Conservation (phyloP, 225 moss, liverwort and hornwort species). For the Sphagnum contortum region DNA sequence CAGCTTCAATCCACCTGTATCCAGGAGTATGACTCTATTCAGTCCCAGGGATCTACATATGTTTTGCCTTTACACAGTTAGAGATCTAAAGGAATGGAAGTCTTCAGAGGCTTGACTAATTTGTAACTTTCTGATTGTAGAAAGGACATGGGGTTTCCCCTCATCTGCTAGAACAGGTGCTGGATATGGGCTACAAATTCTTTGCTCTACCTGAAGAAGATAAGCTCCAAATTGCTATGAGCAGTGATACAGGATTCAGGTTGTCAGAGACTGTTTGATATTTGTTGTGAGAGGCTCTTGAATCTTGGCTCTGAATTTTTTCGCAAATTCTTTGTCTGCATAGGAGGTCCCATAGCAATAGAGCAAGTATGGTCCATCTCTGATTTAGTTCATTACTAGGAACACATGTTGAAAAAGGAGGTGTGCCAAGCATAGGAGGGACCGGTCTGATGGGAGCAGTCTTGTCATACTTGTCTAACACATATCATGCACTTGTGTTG, state of each 20-base stretch:
- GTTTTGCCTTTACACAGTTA: no score
- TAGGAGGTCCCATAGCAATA: no score
- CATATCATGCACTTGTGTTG: constrained; percentile 3
- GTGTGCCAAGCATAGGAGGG: no score
- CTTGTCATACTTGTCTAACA: background rate
- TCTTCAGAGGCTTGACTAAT: background rate
- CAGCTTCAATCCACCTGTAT: no score
- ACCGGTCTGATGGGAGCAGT: no score
- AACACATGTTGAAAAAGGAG: no score
- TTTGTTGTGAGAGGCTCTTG: no score
- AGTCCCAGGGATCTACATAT: no score
- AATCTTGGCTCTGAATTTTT: background rate
- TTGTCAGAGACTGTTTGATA: constrained; percentile 13
- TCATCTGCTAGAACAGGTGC: constrained; percentile 54
- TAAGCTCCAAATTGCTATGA: constrained; percentile 66
- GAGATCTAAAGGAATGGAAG: background rate
- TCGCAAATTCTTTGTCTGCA: background rate
- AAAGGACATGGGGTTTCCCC: constrained; percentile 75
- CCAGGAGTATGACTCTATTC: no score
- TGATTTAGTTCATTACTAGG: no score
- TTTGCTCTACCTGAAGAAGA: constrained; percentile 53
- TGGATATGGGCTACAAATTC: constrained; percentile 62
- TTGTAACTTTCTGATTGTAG: constrained; percentile 22
- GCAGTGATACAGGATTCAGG: constrained; percentile 56
- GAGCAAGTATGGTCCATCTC: no score